Evolutionary conservation across 352 stramenopile genomes (phyloP).

Genomic region (Phytophthora brassicae): DNA sequence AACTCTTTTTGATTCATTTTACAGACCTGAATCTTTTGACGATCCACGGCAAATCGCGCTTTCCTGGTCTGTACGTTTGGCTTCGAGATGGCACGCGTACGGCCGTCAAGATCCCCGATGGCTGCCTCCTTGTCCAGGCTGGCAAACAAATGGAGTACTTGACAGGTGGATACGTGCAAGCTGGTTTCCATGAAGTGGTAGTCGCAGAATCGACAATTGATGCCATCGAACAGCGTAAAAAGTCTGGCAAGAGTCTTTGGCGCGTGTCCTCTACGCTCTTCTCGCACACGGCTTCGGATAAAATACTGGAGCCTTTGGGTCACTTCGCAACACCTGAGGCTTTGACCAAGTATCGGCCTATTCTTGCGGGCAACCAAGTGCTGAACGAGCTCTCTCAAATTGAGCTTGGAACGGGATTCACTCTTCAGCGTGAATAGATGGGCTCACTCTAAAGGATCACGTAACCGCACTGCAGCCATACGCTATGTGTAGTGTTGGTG

Average conservation of each 20-base stretch:
- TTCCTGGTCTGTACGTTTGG: conserved; percentile 91
- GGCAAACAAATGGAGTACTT: conserved; percentile 94
- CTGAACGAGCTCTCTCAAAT: conserved; percentile 87
- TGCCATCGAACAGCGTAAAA: conserved; percentile 72
- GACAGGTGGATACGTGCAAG: conserved; percentile 90
- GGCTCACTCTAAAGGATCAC: too few species aligned
- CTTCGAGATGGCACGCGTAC: conserved; percentile 85
- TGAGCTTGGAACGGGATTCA: conserved; percentile 74
- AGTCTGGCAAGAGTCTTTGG: conserved; percentile 81
- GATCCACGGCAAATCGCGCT: conserved; percentile 92
- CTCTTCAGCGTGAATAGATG: conserved; percentile 61
- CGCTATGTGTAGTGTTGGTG: too few species aligned
- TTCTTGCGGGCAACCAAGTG: conserved; percentile 88
- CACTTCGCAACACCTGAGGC: conserved; percentile 75
- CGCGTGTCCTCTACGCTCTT: conserved; percentile 92
- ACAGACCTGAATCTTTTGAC: conserved; percentile 92
- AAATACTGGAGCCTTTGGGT: conserved; percentile 78
- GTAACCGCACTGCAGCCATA: too few species aligned
- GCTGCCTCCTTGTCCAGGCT: conserved; percentile 87
- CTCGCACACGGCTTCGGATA: conserved; percentile 90
- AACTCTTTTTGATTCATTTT: conserved; percentile 2
- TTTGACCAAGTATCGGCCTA: conserved; percentile 72
- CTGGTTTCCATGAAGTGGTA: conserved; percentile 93
- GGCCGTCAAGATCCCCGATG: conserved; percentile 87
- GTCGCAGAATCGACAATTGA: conserved; percentile 75